phyloP scores from a whole-genome alignment of 2,329 filamentous ascomycete genomes.

The Amesomyces nigricolor region DNA sequence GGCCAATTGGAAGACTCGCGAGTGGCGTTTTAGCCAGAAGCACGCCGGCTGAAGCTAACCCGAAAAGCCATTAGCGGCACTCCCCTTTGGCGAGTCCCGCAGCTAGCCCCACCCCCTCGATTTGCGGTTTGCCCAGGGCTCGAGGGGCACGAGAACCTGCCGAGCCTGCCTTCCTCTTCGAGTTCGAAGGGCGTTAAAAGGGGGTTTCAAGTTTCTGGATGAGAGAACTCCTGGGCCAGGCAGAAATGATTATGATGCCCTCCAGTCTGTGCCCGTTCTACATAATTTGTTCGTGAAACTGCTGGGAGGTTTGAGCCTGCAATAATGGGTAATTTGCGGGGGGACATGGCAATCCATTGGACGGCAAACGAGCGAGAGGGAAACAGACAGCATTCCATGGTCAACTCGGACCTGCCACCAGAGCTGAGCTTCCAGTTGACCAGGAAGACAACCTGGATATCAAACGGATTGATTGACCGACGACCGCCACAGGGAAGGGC shows the following conservation, averaged over 20 bases:
- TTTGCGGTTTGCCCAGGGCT: conserved; percentile 5
- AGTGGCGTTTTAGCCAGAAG: background rate
- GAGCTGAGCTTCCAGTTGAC: background rate
- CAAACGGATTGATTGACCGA: background rate
- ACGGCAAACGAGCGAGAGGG: too few species aligned
- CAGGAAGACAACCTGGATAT: background rate
- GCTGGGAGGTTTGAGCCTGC: background rate
- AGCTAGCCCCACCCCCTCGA: conserved; percentile 8
- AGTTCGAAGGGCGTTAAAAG: background rate
- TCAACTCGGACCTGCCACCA: too few species aligned
- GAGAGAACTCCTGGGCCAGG: too few species aligned
- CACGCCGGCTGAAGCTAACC: conserved; percentile 4
- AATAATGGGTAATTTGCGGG: too few species aligned
- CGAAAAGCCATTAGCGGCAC: conserved; percentile 1
- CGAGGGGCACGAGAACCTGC: background rate
- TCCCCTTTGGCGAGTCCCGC: background rate
- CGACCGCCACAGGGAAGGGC: background rate
- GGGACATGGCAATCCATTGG: too few species aligned
- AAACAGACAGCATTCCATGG: too few species aligned
- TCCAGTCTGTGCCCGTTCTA: too few species aligned
- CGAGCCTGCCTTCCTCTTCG: conserved; percentile 1
- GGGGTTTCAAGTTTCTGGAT: background rate
- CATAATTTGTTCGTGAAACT: too few species aligned
- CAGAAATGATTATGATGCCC: background rate
- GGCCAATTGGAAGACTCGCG: conserved; percentile 12